Evolutionary conservation across 75 land plant species (phyloP).

Genomic region (Isoetes taiwanensis): DNA sequence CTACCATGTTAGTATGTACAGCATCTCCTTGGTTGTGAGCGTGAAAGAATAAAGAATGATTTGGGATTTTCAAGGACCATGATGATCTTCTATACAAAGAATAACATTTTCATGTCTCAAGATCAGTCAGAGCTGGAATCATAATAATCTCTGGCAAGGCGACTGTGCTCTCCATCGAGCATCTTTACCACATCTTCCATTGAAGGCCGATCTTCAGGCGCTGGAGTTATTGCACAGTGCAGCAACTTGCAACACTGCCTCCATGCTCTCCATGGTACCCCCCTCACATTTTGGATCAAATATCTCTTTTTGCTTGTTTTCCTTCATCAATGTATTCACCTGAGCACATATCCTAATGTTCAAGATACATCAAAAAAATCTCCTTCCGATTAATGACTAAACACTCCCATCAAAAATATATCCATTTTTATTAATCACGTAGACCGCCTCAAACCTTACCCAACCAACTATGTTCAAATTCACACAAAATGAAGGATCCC

Average conservation of each 20-base stretch:
- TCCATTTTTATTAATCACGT: no score
- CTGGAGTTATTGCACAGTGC: slow-evolving; percentile 54
- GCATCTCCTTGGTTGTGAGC: no score
- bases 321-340: slow-evolving; percentile 44
- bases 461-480: slow-evolving; percentile 80
- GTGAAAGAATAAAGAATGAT: no score
- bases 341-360: no score
- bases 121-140: no score
- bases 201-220: slow-evolving; percentile 64
- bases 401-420: no score
- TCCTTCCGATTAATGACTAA: background rate
- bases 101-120: no score
- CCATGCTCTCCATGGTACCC: slow-evolving; percentile 49
- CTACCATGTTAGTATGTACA: no score
- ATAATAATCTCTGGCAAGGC: slow-evolving; percentile 69
- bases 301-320: slow-evolving; percentile 41
- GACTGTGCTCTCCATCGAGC: slow-evolving; percentile 73
- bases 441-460: no score
- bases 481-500: no score
- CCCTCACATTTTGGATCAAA: slow-evolving; percentile 48
- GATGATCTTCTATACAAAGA: no score
- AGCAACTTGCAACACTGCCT: slow-evolving; percentile 61
- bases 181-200: slow-evolving; percentile 69
- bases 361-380: background rate
- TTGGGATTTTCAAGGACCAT: no score